Percentiles rank a stretch among this genome's conserved stretches.
Evolutionary conservation across 495 filamentous ascomycete genomes (phyloP).

Genomic region (Aspergillus asperescens): DNA sequence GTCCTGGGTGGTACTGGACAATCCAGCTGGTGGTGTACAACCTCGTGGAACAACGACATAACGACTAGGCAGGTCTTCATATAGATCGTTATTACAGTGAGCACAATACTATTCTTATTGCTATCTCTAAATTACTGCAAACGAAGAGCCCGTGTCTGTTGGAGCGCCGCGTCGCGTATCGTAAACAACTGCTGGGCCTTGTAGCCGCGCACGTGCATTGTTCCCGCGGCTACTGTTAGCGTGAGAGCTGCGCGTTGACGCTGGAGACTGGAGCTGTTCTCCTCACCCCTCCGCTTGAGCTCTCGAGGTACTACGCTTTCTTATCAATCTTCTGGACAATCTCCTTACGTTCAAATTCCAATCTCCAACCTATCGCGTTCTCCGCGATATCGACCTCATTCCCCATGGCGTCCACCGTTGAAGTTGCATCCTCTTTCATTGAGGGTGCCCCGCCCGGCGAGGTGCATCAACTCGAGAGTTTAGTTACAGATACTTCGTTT

Average conservation of each 20-base stretch:
- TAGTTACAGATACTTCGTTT: neutral
- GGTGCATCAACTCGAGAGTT: slow-evolving; percentile 49
- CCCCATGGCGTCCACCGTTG: slow-evolving; percentile 45
- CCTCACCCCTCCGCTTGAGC: neutral
- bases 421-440: slow-evolving; percentile 79
- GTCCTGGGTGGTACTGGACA: too few species aligned
- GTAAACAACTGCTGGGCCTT: neutral
- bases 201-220: slow-evolving; percentile 4
- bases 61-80: too few species aligned
- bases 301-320: neutral
- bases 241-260: slow-evolving; percentile 22
- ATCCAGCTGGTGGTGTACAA: too few species aligned
- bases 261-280: slow-evolving; percentile 13
- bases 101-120: too few species aligned
- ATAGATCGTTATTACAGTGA: too few species aligned
- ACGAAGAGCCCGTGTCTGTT: too few species aligned
- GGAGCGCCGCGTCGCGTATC: too few species aligned
- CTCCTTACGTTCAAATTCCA: neutral
- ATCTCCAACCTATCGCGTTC: neutral
- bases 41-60: too few species aligned
- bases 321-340: neutral
- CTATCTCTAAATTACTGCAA: too few species aligned
- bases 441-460: slow-evolving; percentile 95
- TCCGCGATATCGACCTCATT: neutral
- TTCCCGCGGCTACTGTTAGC: slow-evolving; percentile 22